These are phyloP conservation scores for Cladophialophora psammophila DNA, from an alignment of 2,329 filamentous ascomycete species.

Conservation along the genomic window DNA sequence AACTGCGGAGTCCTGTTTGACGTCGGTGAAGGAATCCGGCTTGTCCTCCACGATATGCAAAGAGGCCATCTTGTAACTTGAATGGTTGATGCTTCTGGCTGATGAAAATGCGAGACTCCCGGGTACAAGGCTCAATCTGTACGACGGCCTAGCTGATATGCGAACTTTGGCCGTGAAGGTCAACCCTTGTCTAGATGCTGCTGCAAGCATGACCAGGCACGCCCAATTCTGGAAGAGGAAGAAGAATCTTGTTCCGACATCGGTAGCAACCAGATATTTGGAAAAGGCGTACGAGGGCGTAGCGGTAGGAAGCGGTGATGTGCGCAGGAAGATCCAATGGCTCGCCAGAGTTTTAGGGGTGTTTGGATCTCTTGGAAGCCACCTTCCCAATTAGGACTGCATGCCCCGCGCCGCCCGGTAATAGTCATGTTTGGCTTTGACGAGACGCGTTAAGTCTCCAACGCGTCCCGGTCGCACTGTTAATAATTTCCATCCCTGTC, in stretches of 20 bases:
- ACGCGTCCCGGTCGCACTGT: neutral
- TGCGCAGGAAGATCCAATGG: conserved; percentile 7
- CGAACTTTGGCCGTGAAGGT: neutral
- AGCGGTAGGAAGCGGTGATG: conserved; percentile 11
- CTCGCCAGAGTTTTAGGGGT: neutral
- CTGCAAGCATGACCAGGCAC: conserved; percentile 9
- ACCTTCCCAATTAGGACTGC: neutral
- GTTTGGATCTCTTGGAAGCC: neutral
- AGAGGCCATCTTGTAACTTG: neutral
- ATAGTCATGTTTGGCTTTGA: no score
- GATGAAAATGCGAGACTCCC: neutral
- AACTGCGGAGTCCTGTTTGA: conserved; percentile 13
- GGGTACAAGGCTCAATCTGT: neutral
- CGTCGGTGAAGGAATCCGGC: conserved; percentile 4
- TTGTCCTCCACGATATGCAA: conserved; percentile 4
- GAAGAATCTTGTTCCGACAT: conserved; percentile 5
- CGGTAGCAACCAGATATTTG: neutral
- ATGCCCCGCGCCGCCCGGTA: no score
- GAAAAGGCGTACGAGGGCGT: neutral
- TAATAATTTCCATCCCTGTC: neutral
- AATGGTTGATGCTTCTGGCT: neutral
- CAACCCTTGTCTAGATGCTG: conserved; percentile 10
- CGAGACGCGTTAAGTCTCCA: neutral
- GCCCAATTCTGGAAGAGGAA: neutral
- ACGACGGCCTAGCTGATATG: neutral